Percentiles rank a stretch among this genome's conserved stretches.
Conservation (phyloP, 75 land plant species). For the Selaginella tamariscina region DNA sequence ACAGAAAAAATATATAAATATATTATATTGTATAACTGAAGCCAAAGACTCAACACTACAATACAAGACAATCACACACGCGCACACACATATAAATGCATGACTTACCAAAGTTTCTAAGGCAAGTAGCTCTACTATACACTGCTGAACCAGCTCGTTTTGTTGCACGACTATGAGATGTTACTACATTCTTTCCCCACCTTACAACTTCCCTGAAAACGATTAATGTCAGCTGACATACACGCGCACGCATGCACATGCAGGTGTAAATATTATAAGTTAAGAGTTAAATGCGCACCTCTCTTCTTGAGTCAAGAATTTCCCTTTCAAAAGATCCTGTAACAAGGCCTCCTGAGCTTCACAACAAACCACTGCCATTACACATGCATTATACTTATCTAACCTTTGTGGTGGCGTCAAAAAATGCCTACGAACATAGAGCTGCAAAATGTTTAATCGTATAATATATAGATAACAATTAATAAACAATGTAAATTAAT, state of each 20-base stretch:
- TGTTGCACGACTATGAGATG: constrained; percentile 56
- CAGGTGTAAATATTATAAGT: no score
- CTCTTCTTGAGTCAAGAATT: constrained; percentile 60
- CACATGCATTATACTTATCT: constrained; percentile 74
- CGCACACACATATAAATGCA: background rate
- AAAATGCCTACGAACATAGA: constrained; percentile 94
- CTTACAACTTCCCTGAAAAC: constrained; percentile 60
- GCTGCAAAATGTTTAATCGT: constrained; percentile 40
- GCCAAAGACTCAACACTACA: background rate
- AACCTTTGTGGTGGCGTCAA: constrained; percentile 69
- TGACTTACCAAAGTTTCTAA: constrained; percentile 81
- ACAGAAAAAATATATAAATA: background rate
- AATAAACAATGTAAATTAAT: background rate
- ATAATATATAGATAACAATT: no score
- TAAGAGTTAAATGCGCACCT: constrained; percentile 19
- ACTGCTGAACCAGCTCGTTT: constrained; percentile 84
- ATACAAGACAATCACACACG: background rate
- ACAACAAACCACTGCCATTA: constrained; percentile 89
- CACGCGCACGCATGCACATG: no score
- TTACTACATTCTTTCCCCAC: constrained; percentile 79
- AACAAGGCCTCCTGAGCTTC: constrained; percentile 93
- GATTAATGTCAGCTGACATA: no score
- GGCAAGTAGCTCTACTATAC: constrained; percentile 85
- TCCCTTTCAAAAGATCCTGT: constrained; percentile 52
- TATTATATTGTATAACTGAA: background rate